Evolutionary conservation across 331 rosid genomes (phyloP).

Genomic region (Erythrophleum ivorense): DNA sequence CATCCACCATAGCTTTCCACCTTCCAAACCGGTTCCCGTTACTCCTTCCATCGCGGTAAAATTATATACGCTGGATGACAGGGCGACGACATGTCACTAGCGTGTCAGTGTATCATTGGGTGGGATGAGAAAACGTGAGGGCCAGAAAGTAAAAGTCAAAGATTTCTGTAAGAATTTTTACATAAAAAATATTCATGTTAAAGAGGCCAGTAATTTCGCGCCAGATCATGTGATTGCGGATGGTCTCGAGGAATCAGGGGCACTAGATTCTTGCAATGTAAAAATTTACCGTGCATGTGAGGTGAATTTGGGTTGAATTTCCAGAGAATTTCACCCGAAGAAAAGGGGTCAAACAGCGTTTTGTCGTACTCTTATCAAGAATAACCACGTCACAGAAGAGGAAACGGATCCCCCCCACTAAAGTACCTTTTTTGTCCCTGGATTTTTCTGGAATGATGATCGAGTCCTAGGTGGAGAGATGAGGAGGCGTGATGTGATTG

Average conservation of each 20-base stretch:
- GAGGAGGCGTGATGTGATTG: constrained; percentile 49
- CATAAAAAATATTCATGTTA: background rate
- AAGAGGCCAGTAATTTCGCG: background rate
- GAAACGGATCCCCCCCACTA: constrained; percentile 35
- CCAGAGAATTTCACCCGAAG: constrained; percentile 58
- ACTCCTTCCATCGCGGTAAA: background rate
- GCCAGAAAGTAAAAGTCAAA: background rate
- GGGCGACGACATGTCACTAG: background rate
- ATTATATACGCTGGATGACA: background rate
- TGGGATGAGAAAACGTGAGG: rapidly evolving
- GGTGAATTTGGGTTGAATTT: constrained; percentile 68
- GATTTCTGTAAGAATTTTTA: background rate
- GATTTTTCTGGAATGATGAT: constrained; percentile 26
- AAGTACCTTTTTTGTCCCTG: constrained; percentile 36
- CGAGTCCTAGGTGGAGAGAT: constrained; percentile 27
- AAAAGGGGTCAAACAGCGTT: constrained; percentile 16
- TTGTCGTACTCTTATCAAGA: background rate
- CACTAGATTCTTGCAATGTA: constrained; percentile 29
- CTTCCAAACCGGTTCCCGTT: constrained; percentile 28
- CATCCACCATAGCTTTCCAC: constrained; percentile 19
- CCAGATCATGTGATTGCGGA: constrained; percentile 10
- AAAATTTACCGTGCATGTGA: constrained; percentile 46
- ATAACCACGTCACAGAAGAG: constrained; percentile 12
- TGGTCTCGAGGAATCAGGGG: background rate
- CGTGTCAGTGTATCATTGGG: background rate